Evolutionary conservation across 2,329 filamentous ascomycete species (phyloP), one percentile per base, ranked within the genome.

Genomic region (Colletotrichum chrysophilum): DNA sequence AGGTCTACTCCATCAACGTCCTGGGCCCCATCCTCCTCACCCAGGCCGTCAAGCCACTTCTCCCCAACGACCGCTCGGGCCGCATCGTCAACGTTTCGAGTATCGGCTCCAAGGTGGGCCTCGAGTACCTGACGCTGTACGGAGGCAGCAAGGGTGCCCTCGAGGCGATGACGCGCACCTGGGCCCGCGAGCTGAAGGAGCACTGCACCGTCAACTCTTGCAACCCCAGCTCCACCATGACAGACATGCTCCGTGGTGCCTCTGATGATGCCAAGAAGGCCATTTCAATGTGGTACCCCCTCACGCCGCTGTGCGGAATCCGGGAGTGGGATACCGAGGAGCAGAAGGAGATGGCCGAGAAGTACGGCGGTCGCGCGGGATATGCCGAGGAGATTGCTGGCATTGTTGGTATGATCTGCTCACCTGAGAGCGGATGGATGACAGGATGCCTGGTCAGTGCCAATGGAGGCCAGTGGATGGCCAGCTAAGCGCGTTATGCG

Each of bases 371-470:
- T 48, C 86, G 89, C 72, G 88, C 88, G 5, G 92, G 87, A 5
- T 94, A 93, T 80, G 90, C 91, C 12, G 87, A 89, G 76, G 93
- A 95, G 84, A 88, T 95, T 83, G 93, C 93, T 1, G 93, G 93
- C 2, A 90, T 93, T 7, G 91, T 95, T 62, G 93, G 89, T 10
- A 94, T 95, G 92, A 85, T 95, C 55, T 94, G 93, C 81, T 90
- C 89, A 8, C 88, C 88, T 13, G 93, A 95, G 82, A 88, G 88
- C 52, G 90, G 88, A 3, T 95, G 93, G 93, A 92, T 91, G 74
- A 95, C 93, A 2, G 93, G 93, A 5, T 93, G 91, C 80, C 90
- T 94, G 36, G 88, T 95, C n/a, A 94, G 91, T 83, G 93, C 93
- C 16, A 94, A 94, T 79, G 93, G 93, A 4, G 70, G 74, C 8